These are phyloP conservation scores for Pichia sp. DNA, from an alignment of 1,139 yeast species.

Conservation along the genomic window DNA sequence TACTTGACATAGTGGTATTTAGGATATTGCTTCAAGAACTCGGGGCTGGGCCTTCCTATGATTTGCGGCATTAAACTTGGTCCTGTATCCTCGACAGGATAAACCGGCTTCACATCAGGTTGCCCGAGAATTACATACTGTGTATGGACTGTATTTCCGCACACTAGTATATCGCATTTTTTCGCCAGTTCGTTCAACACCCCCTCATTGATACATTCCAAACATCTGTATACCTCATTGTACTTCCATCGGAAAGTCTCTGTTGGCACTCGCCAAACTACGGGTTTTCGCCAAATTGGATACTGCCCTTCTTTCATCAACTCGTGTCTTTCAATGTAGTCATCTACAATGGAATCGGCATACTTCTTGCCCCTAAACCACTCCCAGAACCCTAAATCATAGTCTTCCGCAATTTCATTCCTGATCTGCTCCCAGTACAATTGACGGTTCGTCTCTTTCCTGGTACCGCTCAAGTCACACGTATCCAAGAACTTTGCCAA, in stretches of 20 bases:
- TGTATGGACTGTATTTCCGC: slow-evolving; percentile 2
- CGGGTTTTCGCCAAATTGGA: slow-evolving; percentile 14
- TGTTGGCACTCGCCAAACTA: slow-evolving; percentile 5
- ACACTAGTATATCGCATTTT: slow-evolving; percentile 13
- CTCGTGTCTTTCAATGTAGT: slow-evolving; percentile 4
- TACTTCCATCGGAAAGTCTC: slow-evolving; percentile 11
- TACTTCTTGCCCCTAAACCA: slow-evolving; percentile 7
- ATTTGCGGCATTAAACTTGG: slow-evolving; percentile 6
- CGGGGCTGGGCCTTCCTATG: slow-evolving; percentile 4
- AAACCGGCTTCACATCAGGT: background rate
- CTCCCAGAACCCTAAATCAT: slow-evolving; percentile 7
- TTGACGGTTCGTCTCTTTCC: slow-evolving; percentile 6
- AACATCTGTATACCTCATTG: slow-evolving; percentile 2
- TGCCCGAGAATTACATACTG: slow-evolving; percentile 2
- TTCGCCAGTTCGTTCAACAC: slow-evolving; percentile 4
- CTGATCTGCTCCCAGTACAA: slow-evolving; percentile 2
- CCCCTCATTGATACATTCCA: slow-evolving; percentile 9
- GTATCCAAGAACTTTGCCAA: slow-evolving; percentile 5
- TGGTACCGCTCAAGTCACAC: slow-evolving; percentile 11
- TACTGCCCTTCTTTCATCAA: slow-evolving; percentile 4
- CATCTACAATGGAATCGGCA: slow-evolving; percentile 4
- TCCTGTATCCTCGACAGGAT: background rate
- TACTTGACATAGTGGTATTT: slow-evolving; percentile 4
- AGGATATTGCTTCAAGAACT: slow-evolving; percentile 7
- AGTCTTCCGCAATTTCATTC: background rate